Conservation (phyloP, 108 stramenopile species). For the Hondaea fermentalgiana region DNA sequence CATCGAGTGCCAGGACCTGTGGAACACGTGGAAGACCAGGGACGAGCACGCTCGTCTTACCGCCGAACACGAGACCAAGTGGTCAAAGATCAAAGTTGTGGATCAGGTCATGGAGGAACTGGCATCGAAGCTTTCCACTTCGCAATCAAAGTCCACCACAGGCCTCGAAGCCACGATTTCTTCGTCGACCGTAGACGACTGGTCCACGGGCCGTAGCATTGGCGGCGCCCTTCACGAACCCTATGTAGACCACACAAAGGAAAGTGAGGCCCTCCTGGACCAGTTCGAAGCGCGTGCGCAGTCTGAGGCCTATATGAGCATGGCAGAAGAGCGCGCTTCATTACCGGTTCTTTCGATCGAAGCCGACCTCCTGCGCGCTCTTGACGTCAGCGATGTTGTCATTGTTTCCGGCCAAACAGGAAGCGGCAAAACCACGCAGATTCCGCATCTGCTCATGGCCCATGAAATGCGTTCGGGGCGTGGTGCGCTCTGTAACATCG, state of each 20-base stretch:
- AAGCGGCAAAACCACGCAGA: conserved; percentile 68
- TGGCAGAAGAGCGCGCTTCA: neutral
- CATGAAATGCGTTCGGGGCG: conserved; percentile 38
- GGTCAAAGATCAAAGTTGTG: neutral
- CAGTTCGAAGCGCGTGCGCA: neutral
- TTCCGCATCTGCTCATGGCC: conserved; percentile 69
- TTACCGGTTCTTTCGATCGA: conserved; percentile 14
- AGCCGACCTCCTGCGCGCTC: conserved; percentile 21
- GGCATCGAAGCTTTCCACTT: neutral
- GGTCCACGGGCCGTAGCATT: neutral
- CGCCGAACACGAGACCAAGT: neutral
- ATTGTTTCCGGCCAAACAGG: conserved; percentile 53
- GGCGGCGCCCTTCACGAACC: neutral
- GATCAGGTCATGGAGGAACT: neutral
- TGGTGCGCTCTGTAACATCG: conserved; percentile 46
- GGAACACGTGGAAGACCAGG: neutral
- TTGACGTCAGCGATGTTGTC: conserved; percentile 28
- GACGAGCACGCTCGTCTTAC: neutral
- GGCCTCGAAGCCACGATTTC: neutral
- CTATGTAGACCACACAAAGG: neutral
- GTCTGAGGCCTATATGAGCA: neutral
- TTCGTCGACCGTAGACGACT: neutral
- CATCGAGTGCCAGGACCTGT: neutral
- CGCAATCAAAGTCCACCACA: neutral
- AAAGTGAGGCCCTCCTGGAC: neutral